phyloP scores from a whole-genome alignment of 257 asterid species.

The Petunia secreta region DNA sequence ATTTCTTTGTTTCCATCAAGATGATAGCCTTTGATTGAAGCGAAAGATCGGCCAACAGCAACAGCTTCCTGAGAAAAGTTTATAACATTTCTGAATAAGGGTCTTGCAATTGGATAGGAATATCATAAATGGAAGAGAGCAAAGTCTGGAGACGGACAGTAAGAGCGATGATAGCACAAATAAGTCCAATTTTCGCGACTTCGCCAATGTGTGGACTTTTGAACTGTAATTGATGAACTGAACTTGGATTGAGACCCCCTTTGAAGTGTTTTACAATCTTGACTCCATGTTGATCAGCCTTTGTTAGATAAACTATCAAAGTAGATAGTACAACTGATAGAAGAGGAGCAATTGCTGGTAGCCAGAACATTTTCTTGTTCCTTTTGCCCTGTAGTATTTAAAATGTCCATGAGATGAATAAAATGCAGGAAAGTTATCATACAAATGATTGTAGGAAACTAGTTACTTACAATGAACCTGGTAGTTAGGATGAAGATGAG shows the following conservation, averaged over 20 bases:
- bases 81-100: not conserved
- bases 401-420: not conserved
- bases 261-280: conserved; percentile 81
- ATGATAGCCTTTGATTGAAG: conserved; percentile 77
- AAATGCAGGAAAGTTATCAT: not conserved
- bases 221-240: conserved; percentile 59
- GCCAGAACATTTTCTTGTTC: conserved; percentile 20
- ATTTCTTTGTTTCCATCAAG: conserved; percentile 93
- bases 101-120: not conserved
- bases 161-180: conserved; percentile 83
- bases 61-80: conserved; percentile 66
- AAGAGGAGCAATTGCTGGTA: conserved; percentile 23
- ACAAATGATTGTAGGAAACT: not conserved
- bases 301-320: conserved; percentile 58
- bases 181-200: conserved; percentile 69
- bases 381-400: conserved; percentile 21
- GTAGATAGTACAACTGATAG: conserved; percentile 20
- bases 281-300: conserved; percentile 70
- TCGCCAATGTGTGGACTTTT: conserved; percentile 59
- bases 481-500: conserved; percentile 76
- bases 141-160: conserved; percentile 51
- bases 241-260: conserved; percentile 81
- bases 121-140: not conserved
- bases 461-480: conserved; percentile 29
- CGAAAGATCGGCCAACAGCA: conserved; percentile 88